These are phyloP conservation scores for Penicillium angulare DNA, from an alignment of 495 filamentous ascomycete genomes.

Conservation along the genomic window DNA sequence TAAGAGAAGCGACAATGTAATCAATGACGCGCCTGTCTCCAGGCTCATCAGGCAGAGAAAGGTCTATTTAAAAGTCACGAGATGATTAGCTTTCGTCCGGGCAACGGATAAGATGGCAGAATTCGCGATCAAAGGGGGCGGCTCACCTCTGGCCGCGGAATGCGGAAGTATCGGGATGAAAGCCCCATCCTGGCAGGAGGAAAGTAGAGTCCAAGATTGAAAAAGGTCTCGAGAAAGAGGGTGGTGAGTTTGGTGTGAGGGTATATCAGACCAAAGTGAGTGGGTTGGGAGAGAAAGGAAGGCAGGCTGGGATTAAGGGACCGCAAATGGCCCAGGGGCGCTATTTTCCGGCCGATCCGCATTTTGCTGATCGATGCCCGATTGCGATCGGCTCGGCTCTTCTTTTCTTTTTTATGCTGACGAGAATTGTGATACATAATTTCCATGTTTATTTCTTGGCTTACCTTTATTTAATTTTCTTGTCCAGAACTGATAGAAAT, in stretches of 20 bases:
- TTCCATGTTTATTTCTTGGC: too few relatives aligned
- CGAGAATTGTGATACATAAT: too few relatives aligned
- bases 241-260: not conserved
- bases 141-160: slow-evolving; percentile 59
- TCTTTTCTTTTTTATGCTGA: too few relatives aligned
- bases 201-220: too few relatives aligned
- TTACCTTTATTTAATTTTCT: not conserved
- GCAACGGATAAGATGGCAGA: slow-evolving; percentile 6
- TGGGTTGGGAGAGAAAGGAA: slow-evolving; percentile 7
- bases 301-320: slow-evolving; percentile 25
- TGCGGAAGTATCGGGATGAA: slow-evolving; percentile 49
- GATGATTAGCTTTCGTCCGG: slow-evolving; percentile 20
- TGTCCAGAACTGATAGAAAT: too few relatives aligned
- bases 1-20: slow-evolving; percentile 72
- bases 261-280: not conserved
- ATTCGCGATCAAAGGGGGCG: not conserved
- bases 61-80: slow-evolving; percentile 49
- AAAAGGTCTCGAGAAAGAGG: slow-evolving; percentile 9
- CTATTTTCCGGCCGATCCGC: slow-evolving; percentile 28
- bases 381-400: slow-evolving; percentile 4
- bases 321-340: slow-evolving; percentile 18
- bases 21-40: slow-evolving; percentile 78
- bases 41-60: slow-evolving; percentile 85
- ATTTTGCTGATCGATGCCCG: slow-evolving; percentile 18
- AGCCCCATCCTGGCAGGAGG: slow-evolving; percentile 51